Conservation (phyloP, 179 eudicot species). For the Patellifolia procumbens region DNA sequence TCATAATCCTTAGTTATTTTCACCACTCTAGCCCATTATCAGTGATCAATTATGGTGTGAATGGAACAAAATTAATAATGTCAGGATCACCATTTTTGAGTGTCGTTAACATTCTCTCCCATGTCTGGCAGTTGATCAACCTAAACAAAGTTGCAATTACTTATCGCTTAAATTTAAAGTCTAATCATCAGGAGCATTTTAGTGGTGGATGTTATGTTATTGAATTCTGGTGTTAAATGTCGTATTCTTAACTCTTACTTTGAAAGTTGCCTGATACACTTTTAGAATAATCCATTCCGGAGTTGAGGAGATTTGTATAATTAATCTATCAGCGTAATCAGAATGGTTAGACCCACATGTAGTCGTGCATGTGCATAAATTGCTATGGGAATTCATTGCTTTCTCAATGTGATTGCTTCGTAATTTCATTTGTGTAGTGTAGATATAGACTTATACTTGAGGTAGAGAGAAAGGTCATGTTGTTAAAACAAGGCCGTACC, state of each 20-base stretch:
- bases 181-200: background rate
- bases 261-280: background rate
- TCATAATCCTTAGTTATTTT: background rate
- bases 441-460: background rate
- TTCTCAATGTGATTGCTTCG: background rate
- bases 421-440: background rate
- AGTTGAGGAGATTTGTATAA: background rate
- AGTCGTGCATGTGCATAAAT: background rate
- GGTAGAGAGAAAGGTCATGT: background rate
- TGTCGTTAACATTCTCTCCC: background rate
- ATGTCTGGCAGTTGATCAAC: background rate
- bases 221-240: background rate
- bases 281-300: background rate
- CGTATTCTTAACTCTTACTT: background rate
- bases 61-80: background rate
- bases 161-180: background rate
- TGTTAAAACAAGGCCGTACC: too few species aligned
- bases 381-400: background rate
- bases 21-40: background rate
- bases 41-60: background rate
- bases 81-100: too few species aligned
- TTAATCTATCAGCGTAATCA: too few species aligned
- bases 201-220: background rate
- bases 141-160: background rate
- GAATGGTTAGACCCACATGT: background rate